Evolutionary conservation across 2,329 filamentous ascomycete species (phyloP).

Genomic region (Lecanicillium sp.): DNA sequence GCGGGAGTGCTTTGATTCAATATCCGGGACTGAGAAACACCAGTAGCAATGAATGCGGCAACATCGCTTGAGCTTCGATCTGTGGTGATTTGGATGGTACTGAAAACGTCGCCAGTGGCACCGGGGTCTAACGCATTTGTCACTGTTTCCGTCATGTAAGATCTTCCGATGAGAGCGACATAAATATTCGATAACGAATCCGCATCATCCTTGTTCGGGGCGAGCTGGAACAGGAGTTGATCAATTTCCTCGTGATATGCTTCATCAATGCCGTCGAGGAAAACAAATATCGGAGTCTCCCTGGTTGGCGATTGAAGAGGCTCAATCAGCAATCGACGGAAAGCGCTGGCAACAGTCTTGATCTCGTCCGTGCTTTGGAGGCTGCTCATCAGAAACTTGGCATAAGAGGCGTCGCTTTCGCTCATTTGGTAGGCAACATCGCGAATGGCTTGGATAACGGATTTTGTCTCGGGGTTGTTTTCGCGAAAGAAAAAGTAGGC

Average conservation of each 20-base stretch:
- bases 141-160: constrained; percentile 35
- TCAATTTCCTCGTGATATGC: constrained; percentile 32
- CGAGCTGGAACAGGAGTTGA: constrained; percentile 31
- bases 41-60: constrained; percentile 34
- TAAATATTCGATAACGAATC: constrained; percentile 24
- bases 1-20: constrained; percentile 27
- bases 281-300: constrained; percentile 33
- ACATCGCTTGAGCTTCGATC: constrained; percentile 39
- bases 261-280: constrained; percentile 43
- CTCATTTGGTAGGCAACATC: constrained; percentile 43
- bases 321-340: constrained; percentile 34
- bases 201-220: constrained; percentile 18
- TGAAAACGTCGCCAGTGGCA: constrained; percentile 26
- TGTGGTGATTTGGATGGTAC: constrained; percentile 36
- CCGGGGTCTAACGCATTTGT: constrained; percentile 28
- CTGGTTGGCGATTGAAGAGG: constrained; percentile 29
- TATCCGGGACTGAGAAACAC: constrained; percentile 33
- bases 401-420: constrained; percentile 39
- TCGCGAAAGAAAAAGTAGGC: constrained; percentile 45
- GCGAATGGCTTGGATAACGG: constrained; percentile 38
- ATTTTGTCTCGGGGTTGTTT: constrained; percentile 39
- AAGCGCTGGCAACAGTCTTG: constrained; percentile 38
- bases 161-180: constrained; percentile 36
- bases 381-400: constrained; percentile 32
- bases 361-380: constrained; percentile 35